Evolutionary conservation across 768 basidiomycete species (phyloP), one percentile per base, ranked within the genome.

Genomic region (Lactarius tabidus): DNA sequence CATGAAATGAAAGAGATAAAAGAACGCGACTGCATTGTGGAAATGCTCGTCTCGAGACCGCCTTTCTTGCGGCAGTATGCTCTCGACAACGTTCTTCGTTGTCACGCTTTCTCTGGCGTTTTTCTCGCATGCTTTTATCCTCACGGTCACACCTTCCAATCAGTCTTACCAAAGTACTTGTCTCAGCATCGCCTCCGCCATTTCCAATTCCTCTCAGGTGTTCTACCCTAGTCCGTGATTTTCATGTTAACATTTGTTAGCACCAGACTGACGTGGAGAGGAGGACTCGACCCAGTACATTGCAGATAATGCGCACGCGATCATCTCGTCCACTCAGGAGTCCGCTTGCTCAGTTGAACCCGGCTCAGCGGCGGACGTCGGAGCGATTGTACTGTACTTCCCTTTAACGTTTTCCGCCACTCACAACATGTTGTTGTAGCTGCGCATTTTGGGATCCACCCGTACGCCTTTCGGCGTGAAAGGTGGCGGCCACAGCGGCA

Each of bases 281-380:
- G 54, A 35, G 23, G 54, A 55, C 28, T 33, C 54, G 9, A 35
- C 18, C 18, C 54, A 55, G 18, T 55, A 55, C 33, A 6, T 7
- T 26, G 6, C 48, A 3, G 48, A 51, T 26, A 51, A 7, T 15
- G 48, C 23, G 26, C 26, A 51, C 48, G 23, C 26, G 15, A 6
- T 51, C 26, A 6, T 51, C 48, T 51, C 26, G 14, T 51, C 48
- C 26, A 51, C 14, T 26, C 26, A 51, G 14, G 48, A 4, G 2
- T 51, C 45, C 15, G 48, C 48, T 5, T 71, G 70, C 48, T 70
- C 69, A 0, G 69, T 71, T 3, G 70, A 70, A 31, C 70, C 70
- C 1, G 70, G 69, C 20, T 61, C 66, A 17, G 26, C 66, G 5
- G 61, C 48, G 17, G 70, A 71, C 36, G 62, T 71, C 14, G 31